These are phyloP conservation scores for Phaffia rhodozyma DNA, from an alignment of 1,284 basidiomycete species.

Conservation along the genomic window DNA sequence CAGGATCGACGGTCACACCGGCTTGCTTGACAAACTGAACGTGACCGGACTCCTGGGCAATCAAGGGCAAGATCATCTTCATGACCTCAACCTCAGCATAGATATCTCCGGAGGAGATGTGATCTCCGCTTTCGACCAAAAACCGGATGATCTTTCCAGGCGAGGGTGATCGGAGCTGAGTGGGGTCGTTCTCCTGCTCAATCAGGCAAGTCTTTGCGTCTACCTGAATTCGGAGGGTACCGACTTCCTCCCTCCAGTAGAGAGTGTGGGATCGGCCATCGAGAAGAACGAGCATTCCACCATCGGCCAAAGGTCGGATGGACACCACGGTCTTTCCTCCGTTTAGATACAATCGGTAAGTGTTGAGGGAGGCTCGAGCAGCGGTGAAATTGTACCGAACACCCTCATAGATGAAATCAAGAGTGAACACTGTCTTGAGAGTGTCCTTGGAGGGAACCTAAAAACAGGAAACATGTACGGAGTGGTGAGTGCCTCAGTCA, in stretches of 20 bases:
- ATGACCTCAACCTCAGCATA: constrained; percentile 99
- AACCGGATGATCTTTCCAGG: constrained; percentile 94
- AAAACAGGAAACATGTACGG: neutral
- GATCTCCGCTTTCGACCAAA: constrained; percentile 93
- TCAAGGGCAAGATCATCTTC: constrained; percentile 99
- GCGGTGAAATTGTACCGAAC: constrained; percentile 92
- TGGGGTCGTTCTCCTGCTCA: constrained; percentile 98
- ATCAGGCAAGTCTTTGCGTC: constrained; percentile 96
- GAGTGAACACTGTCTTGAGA: constrained; percentile 90
- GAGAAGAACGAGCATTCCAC: constrained; percentile 81
- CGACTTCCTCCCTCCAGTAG: constrained; percentile 98
- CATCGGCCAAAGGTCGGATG: constrained; percentile 82
- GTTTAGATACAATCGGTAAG: constrained; percentile 93
- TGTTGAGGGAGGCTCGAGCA: constrained; percentile 72
- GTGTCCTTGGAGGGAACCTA: constrained; percentile 81
- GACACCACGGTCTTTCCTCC: constrained; percentile 85
- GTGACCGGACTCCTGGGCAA: constrained; percentile 89
- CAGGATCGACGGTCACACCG: constrained; percentile 90
- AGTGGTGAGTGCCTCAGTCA: neutral
- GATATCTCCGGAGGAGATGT: constrained; percentile 87
- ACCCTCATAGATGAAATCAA: constrained; percentile 98
- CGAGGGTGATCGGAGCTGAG: constrained; percentile 87
- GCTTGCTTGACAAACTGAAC: constrained; percentile 91
- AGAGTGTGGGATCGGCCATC: constrained; percentile 93
- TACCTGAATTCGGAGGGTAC: constrained; percentile 82